Conservation (phyloP, 2,329 filamentous ascomycete genomes). For the Neonectria magnoliae region DNA sequence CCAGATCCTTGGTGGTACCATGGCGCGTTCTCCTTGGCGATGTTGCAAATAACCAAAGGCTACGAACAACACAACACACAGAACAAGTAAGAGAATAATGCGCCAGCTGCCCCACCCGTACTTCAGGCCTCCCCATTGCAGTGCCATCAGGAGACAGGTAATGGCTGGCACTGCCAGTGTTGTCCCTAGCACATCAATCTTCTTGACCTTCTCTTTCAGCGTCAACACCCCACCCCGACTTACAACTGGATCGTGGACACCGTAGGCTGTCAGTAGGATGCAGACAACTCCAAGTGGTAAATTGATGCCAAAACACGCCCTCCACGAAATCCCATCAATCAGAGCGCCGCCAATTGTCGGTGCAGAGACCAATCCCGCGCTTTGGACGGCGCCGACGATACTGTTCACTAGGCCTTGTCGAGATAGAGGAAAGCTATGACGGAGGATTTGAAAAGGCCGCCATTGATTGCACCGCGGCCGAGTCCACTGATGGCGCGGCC, state of each 20-base stretch:
- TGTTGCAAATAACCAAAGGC: constrained; percentile 33
- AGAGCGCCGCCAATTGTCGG: constrained; percentile 34
- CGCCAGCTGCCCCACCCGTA: constrained; percentile 38
- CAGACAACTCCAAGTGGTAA: constrained; percentile 30
- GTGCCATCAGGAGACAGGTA: constrained; percentile 35
- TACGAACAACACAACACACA: constrained; percentile 18
- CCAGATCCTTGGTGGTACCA: constrained; percentile 30
- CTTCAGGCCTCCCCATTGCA: constrained; percentile 38
- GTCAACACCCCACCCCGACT: neutral
- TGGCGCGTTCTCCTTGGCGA: constrained; percentile 29
- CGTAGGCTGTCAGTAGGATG: constrained; percentile 29
- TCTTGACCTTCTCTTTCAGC: constrained; percentile 30
- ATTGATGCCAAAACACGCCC: constrained; percentile 40
- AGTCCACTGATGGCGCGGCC: constrained; percentile 51
- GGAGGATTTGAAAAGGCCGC: constrained; percentile 37
- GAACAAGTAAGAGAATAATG: constrained; percentile 32
- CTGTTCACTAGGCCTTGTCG: constrained; percentile 36
- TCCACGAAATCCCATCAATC: constrained; percentile 36
- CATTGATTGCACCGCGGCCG: constrained; percentile 42
- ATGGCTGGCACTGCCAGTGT: constrained; percentile 29
- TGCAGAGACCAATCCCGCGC: constrained; percentile 31
- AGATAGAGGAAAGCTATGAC: constrained; percentile 34
- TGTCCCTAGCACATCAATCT: constrained; percentile 30
- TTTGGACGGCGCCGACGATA: constrained; percentile 33
- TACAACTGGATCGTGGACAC: constrained; percentile 29